These are phyloP conservation scores for Dipteronia sinensis DNA, from an alignment of 345 rosid genomes.

Conservation along the genomic window DNA sequence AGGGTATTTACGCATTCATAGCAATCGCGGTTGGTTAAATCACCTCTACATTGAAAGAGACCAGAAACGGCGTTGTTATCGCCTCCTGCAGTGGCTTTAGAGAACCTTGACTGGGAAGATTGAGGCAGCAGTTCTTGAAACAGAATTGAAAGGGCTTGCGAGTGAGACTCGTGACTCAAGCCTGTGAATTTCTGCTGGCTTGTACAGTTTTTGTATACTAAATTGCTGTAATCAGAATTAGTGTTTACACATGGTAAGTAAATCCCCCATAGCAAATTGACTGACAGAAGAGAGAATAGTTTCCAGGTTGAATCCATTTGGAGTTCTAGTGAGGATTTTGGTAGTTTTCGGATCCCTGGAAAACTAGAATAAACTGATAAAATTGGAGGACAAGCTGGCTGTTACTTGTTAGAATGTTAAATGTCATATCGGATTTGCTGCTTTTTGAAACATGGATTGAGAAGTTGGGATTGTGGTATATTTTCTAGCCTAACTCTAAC, in stretches of 20 bases:
- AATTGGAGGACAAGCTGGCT: not conserved
- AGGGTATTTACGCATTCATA: slow-evolving; percentile 49
- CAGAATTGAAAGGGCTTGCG: slow-evolving; percentile 44
- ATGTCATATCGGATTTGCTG: not conserved
- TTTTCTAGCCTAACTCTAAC: slow-evolving; percentile 23
- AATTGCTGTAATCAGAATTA: slow-evolving; percentile 41
- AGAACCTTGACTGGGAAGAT: slow-evolving; percentile 56
- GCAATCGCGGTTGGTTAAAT: slow-evolving; percentile 50
- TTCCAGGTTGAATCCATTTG: slow-evolving; percentile 28
- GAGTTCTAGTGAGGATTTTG: not conserved
- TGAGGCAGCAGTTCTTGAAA: slow-evolving; percentile 46
- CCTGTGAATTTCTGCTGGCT: slow-evolving; percentile 23
- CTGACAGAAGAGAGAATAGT: slow-evolving; percentile 18
- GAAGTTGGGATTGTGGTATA: not conserved
- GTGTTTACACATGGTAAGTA: slow-evolving; percentile 20
- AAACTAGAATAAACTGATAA: not conserved
- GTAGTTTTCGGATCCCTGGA: not conserved
- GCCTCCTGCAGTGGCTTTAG: slow-evolving; percentile 49
- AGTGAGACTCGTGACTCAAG: slow-evolving; percentile 29
- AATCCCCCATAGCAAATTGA: slow-evolving; percentile 14
- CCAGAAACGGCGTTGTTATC: slow-evolving; percentile 50
- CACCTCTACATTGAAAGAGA: slow-evolving; percentile 68
- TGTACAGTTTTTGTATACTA: slow-evolving; percentile 59
- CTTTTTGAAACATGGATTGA: not conserved
- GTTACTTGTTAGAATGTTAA: not conserved